Percentiles rank a stretch among this genome's conserved stretches.
phyloP scores from a whole-genome alignment of 2,329 filamentous ascomycete genomes.

The Aspergillus pseudoviridinutans region DNA sequence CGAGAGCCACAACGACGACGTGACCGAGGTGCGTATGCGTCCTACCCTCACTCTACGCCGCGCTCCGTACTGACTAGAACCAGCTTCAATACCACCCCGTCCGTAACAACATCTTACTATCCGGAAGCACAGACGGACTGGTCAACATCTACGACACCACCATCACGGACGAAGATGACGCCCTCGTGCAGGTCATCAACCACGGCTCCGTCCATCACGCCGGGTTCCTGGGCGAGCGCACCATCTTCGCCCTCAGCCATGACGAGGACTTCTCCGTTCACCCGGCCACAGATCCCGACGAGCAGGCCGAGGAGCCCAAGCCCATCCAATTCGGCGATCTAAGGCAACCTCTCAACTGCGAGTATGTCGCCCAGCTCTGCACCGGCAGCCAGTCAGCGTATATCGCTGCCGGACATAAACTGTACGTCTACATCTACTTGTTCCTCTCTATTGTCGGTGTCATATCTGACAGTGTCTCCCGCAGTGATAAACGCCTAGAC shows the following conservation, averaged over 20 bases:
- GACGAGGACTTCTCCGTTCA: slow-evolving; percentile 60
- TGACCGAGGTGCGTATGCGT: slow-evolving; percentile 49
- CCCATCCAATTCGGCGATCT: slow-evolving; percentile 54
- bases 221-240: slow-evolving; percentile 51
- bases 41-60: not conserved
- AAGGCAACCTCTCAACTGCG: slow-evolving; percentile 51
- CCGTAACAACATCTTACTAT: slow-evolving; percentile 52
- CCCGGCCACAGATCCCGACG: slow-evolving; percentile 48
- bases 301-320: slow-evolving; percentile 43
- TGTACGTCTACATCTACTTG: slow-evolving; percentile 31
- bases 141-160: slow-evolving; percentile 59
- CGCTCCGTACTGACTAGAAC: slow-evolving; percentile 4
- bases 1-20: slow-evolving; percentile 54
- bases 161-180: slow-evolving; percentile 58
- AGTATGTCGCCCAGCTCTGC: slow-evolving; percentile 57
- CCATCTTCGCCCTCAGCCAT: slow-evolving; percentile 58
- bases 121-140: slow-evolving; percentile 60
- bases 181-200: slow-evolving; percentile 59
- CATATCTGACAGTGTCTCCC: not conserved
- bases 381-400: slow-evolving; percentile 40
- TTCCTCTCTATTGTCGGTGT: not conserved
- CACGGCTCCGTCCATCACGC: slow-evolving; percentile 60
- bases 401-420: slow-evolving; percentile 48
- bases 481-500: slow-evolving; percentile 40
- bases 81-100: slow-evolving; percentile 51